Base-by-base conservation (phyloP, 148 eudicot species). In the Bassia scoparia region DNA sequence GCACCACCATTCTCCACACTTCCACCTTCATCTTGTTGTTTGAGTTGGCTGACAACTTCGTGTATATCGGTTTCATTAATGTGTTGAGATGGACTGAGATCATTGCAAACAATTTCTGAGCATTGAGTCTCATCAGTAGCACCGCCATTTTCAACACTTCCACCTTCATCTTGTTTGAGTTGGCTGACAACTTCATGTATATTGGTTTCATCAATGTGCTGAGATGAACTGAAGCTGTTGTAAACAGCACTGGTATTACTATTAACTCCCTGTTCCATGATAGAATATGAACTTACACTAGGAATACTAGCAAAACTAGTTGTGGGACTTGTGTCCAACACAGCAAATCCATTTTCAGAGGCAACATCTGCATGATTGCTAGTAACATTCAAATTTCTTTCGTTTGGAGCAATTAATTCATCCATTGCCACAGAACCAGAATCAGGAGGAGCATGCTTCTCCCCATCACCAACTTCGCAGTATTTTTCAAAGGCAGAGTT, bases 311-410 rank as follows among this genome's bases (percentile, higher is more conserved):
- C 7, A 33, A 35, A 23, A 59, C 43, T 48, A 71, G 50, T 23
- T 58, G 21, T 26, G n/a, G n/a, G n/a, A n/a, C n/a, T 41, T 41
- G 46, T 41, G 6, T 44, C 55, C 15, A 43, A 21, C 20, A 18
- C 17, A n/a, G 41, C 8, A 16, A 30, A 52, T 33, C 50, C 61
- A 59, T 20, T 72, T 65, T 68, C 73, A 41, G 62, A 72, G 63
- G 71, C 4, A 70, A 31, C 69, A 61, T 63, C 50, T 29, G 10
- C 72, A 77, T 50, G 41, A 62, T 64, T 74, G 66, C 73, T 61
- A 29, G 68, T 11, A 30, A 23, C 48, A n/a, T 53, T 13, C 24
- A 23, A 6, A 6, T 4, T 55, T 55, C n/a, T 13, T 23, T 55
- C 60, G 23, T 55, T 14, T 5, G 60, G 29, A 55, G 60, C 29